Base-by-base conservation (phyloP, 106 monocot species). In the Agapanthus africanus region DNA sequence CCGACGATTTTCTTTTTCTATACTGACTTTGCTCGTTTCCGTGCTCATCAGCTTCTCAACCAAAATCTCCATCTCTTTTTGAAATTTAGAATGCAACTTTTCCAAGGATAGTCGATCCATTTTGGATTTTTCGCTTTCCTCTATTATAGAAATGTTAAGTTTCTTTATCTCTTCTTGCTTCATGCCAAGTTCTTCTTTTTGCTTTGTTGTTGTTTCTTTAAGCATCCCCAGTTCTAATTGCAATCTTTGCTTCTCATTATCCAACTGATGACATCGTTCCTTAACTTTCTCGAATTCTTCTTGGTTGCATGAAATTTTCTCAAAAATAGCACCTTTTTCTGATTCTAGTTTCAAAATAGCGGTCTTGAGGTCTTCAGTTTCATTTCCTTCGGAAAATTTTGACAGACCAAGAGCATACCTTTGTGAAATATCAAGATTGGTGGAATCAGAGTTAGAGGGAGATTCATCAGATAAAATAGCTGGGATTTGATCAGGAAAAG, bases 401-500 rank as follows among this genome's bases (percentile, higher is more conserved):
- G n/a, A n/a, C n/a, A 66, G 74, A 42, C 72, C 78, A 25, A 61
- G 39, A 7, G 67, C 81, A 54, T 3, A n/a, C n/a, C n/a, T n/a
- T n/a, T n/a, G n/a, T n/a, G n/a, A n/a, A n/a, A n/a, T n/a, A n/a
- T n/a, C n/a, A n/a, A n/a, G n/a, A n/a, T n/a, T n/a, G n/a, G n/a
- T n/a, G n/a, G n/a, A n/a, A n/a, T n/a, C n/a, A n/a, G n/a, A n/a
- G n/a, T n/a, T 27, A 36, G 38, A 37, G 10, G 73, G 81, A 15
- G 46, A 30, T 15, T 86, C 99, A 69, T 99, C 99, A 22, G 79
- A 35, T 4, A 83, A 60, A 25, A 72, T 65, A 16, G 84, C 73
- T 44, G 66, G 66, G 28, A 91, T 75, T 65, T 95, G 88, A 57
- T 95, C 81, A 14, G 97, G 97, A 64, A 90, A 89, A 54, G 80